Evolutionary conservation across 2,329 filamentous ascomycete species (phyloP).

Genomic region (Claviceps digitariae): DNA sequence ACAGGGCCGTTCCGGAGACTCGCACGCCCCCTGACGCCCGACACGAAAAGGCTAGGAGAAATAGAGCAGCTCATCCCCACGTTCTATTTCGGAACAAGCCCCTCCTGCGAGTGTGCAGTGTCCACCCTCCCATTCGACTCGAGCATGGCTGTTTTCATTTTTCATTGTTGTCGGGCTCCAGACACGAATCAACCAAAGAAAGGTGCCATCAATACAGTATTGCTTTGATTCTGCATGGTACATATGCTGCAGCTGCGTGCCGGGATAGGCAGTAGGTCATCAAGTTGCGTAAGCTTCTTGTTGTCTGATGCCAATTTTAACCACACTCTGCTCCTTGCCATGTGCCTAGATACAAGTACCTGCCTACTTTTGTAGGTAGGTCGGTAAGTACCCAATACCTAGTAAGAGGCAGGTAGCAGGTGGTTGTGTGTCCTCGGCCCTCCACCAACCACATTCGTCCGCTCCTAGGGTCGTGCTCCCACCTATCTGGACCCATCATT

Average conservation of each 20-base stretch:
- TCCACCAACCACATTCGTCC: constrained; percentile 1
- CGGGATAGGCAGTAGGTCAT: neutral
- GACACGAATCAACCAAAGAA: neutral
- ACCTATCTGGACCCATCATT: neutral
- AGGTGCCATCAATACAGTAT: neutral
- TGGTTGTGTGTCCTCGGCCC: too few species aligned
- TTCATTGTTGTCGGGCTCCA: neutral
- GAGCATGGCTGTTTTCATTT: constrained; percentile 1
- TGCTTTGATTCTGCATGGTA: neutral
- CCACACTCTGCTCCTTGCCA: too few species aligned
- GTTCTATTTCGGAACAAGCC: constrained; percentile 5
- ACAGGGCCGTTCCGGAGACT: neutral
- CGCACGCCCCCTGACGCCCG: constrained; percentile 3
- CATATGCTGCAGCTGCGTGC: neutral
- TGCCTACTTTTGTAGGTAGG: too few species aligned
- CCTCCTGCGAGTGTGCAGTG: too few species aligned
- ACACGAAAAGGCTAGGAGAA: neutral
- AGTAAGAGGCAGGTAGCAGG: neutral
- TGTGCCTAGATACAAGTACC: too few species aligned
- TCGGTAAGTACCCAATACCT: neutral
- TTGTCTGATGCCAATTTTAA: neutral
- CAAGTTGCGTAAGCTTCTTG: neutral
- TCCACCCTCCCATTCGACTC: neutral
- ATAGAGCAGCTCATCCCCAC: neutral
- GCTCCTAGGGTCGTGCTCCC: neutral